These are phyloP conservation scores for Botrytis galanthina DNA, from an alignment of 2,329 filamentous ascomycete species.

Conservation along the genomic window DNA sequence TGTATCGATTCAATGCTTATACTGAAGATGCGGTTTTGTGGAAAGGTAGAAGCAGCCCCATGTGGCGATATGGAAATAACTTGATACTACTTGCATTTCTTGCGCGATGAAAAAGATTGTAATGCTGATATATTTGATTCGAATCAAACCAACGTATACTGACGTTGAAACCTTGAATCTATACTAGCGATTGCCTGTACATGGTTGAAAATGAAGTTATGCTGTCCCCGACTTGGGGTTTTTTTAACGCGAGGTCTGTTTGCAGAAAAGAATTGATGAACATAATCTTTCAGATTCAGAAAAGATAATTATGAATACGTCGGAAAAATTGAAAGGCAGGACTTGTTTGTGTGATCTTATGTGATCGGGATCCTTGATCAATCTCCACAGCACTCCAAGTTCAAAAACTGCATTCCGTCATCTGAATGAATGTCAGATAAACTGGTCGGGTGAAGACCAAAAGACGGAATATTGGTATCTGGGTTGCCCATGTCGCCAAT, in stretches of 20 bases:
- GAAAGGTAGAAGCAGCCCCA: not conserved
- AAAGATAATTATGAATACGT: accelerated
- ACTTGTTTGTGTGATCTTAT: not conserved
- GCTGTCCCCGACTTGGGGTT: not conserved
- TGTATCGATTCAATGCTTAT: no score
- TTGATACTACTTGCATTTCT: not conserved
- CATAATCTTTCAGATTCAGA: not conserved
- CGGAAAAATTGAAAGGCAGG: not conserved
- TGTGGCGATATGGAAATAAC: not conserved
- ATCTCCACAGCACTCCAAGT: not conserved
- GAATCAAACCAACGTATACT: not conserved
- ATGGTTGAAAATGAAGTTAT: not conserved
- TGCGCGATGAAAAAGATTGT: not conserved
- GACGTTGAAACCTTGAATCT: not conserved
- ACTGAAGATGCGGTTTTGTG: no score
- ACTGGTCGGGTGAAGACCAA: not conserved
- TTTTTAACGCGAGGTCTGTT: accelerated
- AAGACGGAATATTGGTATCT: not conserved
- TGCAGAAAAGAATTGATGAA: not conserved
- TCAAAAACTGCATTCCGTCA: slow-evolving; percentile 5
- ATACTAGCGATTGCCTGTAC: not conserved
- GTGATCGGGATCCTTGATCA: not conserved
- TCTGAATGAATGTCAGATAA: not conserved
- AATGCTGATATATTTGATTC: not conserved
- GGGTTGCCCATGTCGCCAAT: no score